A percentile compares a stretch with the other conserved stretches of the same genome.
phyloP scores from a whole-genome alignment of 2,329 filamentous ascomycete genomes.

The Trichoderma sp. region DNA sequence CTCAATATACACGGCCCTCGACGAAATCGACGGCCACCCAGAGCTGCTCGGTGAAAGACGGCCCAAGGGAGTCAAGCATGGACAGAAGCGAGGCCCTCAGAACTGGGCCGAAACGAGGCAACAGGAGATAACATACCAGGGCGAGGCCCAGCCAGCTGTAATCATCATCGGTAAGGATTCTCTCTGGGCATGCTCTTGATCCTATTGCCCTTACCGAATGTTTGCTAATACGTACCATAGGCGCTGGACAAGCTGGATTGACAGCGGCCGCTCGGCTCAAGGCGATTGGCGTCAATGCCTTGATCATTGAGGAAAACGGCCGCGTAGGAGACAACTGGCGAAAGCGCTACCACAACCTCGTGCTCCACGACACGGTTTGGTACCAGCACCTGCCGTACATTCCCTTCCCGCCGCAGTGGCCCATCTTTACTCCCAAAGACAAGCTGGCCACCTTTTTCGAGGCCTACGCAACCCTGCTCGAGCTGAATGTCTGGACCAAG shows the following conservation, averaged over 20 bases:
- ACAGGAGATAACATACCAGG: constrained; percentile 49
- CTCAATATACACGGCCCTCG: constrained; percentile 62
- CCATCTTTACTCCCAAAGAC: constrained; percentile 70
- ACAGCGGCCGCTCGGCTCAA: constrained; percentile 60
- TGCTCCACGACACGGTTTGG: constrained; percentile 68
- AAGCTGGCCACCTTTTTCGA: constrained; percentile 71
- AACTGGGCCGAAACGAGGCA: constrained; percentile 62
- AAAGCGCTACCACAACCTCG: constrained; percentile 62
- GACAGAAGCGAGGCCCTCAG: constrained; percentile 50
- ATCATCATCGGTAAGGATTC: constrained; percentile 59
- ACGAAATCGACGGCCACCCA: constrained; percentile 55
- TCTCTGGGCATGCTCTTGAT: not conserved
- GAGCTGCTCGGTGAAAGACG: constrained; percentile 51
- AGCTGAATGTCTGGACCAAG: constrained; percentile 66
- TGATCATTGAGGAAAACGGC: constrained; percentile 61
- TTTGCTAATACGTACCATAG: constrained; percentile 37
- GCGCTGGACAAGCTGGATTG: constrained; percentile 62
- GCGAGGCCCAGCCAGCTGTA: constrained; percentile 55
- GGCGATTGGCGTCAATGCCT: constrained; percentile 55
- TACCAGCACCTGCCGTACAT: constrained; percentile 65
- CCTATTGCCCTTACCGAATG: not conserved
- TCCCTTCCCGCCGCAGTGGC: constrained; percentile 65
- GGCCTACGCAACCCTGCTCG: constrained; percentile 63
- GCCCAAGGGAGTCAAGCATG: constrained; percentile 59
- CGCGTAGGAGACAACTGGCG: constrained; percentile 67